Evolutionary conservation across 179 eudicot genomes (phyloP).

Genomic region (Camellia oleifera): DNA sequence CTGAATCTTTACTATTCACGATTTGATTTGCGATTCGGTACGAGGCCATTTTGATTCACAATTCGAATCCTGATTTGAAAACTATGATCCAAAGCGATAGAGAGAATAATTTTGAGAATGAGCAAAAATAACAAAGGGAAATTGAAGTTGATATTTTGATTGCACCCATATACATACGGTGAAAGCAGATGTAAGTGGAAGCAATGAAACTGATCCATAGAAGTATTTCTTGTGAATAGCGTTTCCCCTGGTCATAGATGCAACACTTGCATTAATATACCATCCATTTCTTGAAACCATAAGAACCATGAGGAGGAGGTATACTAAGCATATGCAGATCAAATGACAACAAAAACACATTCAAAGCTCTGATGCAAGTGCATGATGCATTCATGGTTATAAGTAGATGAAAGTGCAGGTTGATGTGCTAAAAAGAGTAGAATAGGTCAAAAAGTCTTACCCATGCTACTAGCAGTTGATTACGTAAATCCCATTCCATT

Average conservation of each 20-base stretch:
- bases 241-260: slow-evolving; percentile 58
- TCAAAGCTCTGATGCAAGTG: background rate
- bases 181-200: slow-evolving; percentile 69
- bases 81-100: background rate
- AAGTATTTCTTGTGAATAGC: slow-evolving; percentile 81
- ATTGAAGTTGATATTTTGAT: background rate
- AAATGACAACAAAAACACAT: background rate
- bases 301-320: background rate
- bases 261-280: slow-evolving; percentile 10
- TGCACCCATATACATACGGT: slow-evolving; percentile 40
- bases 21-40: no score
- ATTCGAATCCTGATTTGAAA: no score
- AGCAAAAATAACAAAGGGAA: background rate
- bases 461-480: background rate
- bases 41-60: no score
- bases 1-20: no score
- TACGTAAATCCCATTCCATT: background rate
- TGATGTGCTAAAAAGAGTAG: background rate
- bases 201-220: slow-evolving; percentile 81
- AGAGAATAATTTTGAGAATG: background rate
- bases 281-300: background rate
- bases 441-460: background rate
- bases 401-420: slow-evolving; percentile 3
- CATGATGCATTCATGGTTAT: background rate
- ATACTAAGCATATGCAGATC: slow-evolving; percentile 1